Conservation (phyloP, 2,329 filamentous ascomycete species). For the Ophiocordyceps polyrhachis-furcata region DNA sequence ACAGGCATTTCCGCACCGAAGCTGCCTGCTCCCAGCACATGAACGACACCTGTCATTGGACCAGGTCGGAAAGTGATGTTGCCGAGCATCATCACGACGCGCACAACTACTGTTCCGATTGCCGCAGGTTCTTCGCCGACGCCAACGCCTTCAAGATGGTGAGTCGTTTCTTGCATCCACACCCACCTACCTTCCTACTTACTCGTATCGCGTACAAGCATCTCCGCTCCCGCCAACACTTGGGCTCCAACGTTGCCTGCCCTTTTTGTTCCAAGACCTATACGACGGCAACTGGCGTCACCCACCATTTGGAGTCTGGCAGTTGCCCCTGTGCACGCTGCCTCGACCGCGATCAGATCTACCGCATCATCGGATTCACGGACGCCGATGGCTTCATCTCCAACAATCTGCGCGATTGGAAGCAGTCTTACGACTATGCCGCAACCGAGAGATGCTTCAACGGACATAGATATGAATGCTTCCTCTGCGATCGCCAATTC, state of each 20-base stretch:
- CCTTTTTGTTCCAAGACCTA: conserved; percentile 31
- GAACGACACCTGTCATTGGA: conserved; percentile 11
- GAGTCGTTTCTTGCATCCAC: background rate
- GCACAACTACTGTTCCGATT: conserved; percentile 16
- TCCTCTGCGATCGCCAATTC: conserved; percentile 28
- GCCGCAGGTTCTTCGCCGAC: conserved; percentile 13
- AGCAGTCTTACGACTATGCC: conserved; percentile 12
- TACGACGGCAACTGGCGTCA: conserved; percentile 30
- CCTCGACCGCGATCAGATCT: conserved; percentile 28
- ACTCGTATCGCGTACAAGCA: conserved; percentile 24
- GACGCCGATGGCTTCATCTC: conserved; percentile 30
- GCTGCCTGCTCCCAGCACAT: conserved; percentile 12
- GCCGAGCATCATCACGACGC: conserved; percentile 10
- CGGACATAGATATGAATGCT: conserved; percentile 10
- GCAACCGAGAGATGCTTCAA: conserved; percentile 24
- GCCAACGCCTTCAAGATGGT: conserved; percentile 15
- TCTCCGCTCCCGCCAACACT: conserved; percentile 31
- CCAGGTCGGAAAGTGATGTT: conserved; percentile 3
- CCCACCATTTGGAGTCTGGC: conserved; percentile 35
- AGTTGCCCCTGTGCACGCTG: conserved; percentile 23
- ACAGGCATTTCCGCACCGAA: conserved; percentile 7
- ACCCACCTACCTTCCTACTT: background rate
- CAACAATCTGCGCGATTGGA: conserved; percentile 28
- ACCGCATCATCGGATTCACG: conserved; percentile 20
- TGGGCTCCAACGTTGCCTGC: conserved; percentile 24